Evolutionary conservation across 2,329 filamentous ascomycete species (phyloP).

Genomic region (Leptographium flavum): DNA sequence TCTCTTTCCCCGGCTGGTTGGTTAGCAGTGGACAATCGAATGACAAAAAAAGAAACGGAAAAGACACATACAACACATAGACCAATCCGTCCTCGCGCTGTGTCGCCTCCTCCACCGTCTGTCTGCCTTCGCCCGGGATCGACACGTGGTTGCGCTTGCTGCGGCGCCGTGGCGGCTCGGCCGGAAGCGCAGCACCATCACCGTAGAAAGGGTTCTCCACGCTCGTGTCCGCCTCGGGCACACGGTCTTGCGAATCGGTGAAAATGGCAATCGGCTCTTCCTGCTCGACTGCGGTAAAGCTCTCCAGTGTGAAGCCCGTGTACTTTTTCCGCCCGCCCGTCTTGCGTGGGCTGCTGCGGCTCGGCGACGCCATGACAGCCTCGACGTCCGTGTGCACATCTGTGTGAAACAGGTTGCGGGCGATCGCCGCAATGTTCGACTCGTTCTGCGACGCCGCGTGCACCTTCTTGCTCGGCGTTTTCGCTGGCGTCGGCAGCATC

Average conservation of each 20-base stretch:
- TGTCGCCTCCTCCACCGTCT: slow-evolving; percentile 48
- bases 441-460: slow-evolving; percentile 31
- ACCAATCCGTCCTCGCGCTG: slow-evolving; percentile 58
- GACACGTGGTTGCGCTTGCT: slow-evolving; percentile 40
- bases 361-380: slow-evolving; percentile 39
- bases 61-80: slow-evolving; percentile 64
- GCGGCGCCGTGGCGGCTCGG: slow-evolving; percentile 29
- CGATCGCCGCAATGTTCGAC: slow-evolving; percentile 37
- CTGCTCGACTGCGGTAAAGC: slow-evolving; percentile 42
- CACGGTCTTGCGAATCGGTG: slow-evolving; percentile 65
- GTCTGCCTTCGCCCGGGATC: slow-evolving; percentile 41
- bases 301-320: slow-evolving; percentile 38
- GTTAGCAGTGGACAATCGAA: slow-evolving; percentile 50
- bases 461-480: slow-evolving; percentile 56
- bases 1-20: slow-evolving; percentile 61
- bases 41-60: slow-evolving; percentile 42
- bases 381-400: slow-evolving; percentile 29
- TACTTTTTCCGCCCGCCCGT: slow-evolving; percentile 31
- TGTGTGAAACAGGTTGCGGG: slow-evolving; percentile 45
- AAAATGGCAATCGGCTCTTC: slow-evolving; percentile 55
- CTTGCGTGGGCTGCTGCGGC: slow-evolving; percentile 18
- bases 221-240: slow-evolving; percentile 53
- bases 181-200: slow-evolving; percentile 18
- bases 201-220: slow-evolving; percentile 60
- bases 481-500: slow-evolving; percentile 65